Evolutionary conservation across 2,329 filamentous ascomycete species (phyloP), one percentile per base, ranked within the genome.

Genomic region (Harringtonia lauricola): DNA sequence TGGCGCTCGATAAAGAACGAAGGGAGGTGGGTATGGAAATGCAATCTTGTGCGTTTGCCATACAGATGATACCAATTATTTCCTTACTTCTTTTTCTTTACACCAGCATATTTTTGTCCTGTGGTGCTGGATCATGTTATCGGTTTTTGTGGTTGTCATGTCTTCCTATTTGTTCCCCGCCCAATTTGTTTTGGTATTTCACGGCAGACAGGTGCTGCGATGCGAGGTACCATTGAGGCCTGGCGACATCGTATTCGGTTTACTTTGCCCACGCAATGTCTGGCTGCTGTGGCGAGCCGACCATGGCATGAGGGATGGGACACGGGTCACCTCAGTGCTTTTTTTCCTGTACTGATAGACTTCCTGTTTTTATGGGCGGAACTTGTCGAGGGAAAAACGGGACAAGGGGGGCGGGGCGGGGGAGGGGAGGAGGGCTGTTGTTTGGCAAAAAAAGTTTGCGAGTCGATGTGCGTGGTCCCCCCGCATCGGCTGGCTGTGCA

Each of bases 291-390:
- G 24, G 10, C 10, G 24, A 26, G 24, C 24, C n/a, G n/a, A n/a
- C n/a, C 24, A 26, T 10, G 24, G 10, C 24, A 26, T 34, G 36
- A 49, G 42, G 46, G 52, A 47, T 47, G 51, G 44, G 19, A 21
- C 12, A 21, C 28, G 21, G 34, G n/a, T 28, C 39, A 19, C 26
- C 42, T 45, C 51, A 48, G 50, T 47, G 47, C 47, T 51, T 50
- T 26, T 54, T 52, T 45, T 51, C 55, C 57, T 58, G 57, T 58
- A 57, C 52, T 51, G 53, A 56, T 59, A 59, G 56, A 56, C 46
- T 47, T 51, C 35, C 14, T 41, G 33, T 45, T 41, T 30, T 34
- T 41, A 33, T 36, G 39, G 41, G 40, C 33, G 37, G 40, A 40
- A 45, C 36, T 36, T 38, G 47, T 41, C 45, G 39, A 42, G 33